Evolutionary conservation across 768 basidiomycete species (phyloP).

Genomic region (Macrolepiota dolichaula): DNA sequence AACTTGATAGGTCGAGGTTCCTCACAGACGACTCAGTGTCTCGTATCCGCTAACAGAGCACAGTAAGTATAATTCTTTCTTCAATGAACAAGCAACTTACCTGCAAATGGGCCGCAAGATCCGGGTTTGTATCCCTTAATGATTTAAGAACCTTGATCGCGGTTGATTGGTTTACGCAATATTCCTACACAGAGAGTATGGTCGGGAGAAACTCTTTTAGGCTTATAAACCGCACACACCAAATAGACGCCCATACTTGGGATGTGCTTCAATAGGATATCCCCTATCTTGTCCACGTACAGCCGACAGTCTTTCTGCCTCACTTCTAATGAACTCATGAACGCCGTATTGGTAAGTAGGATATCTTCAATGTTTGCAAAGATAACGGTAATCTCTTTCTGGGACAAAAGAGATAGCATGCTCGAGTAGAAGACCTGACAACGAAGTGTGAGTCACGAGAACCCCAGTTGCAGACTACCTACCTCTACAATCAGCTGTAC

Average conservation of each 20-base stretch:
- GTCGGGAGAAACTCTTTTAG: background rate
- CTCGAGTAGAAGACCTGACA: conserved; percentile 80
- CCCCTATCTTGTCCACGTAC: conserved; percentile 86
- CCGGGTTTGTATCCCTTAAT: conserved; percentile 62
- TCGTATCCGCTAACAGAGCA: conserved; percentile 53
- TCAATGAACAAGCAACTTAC: conserved; percentile 30
- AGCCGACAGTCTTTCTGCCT: conserved; percentile 89
- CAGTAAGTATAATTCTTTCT: background rate
- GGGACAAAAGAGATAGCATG: conserved; percentile 67
- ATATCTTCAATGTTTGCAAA: conserved; percentile 96
- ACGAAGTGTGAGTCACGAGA: background rate
- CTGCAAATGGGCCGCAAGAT: conserved; percentile 63
- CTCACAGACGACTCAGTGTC: conserved; percentile 70
- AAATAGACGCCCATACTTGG: conserved; percentile 78
- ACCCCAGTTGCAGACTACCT: conserved; percentile 13
- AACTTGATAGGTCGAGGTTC: conserved; percentile 87
- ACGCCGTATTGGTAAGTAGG: conserved; percentile 84
- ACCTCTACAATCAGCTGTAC: conserved; percentile 92
- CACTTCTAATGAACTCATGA: conserved; percentile 86
- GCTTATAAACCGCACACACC: conserved; percentile 35
- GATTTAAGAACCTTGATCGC: conserved; percentile 78
- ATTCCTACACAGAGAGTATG: conserved; percentile 46
- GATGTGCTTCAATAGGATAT: conserved; percentile 75
- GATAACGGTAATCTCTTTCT: conserved; percentile 75
- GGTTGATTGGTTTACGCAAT: conserved; percentile 84